Conservation (phyloP, 768 basidiomycete genomes). For the Coprinopsis sp. region DNA sequence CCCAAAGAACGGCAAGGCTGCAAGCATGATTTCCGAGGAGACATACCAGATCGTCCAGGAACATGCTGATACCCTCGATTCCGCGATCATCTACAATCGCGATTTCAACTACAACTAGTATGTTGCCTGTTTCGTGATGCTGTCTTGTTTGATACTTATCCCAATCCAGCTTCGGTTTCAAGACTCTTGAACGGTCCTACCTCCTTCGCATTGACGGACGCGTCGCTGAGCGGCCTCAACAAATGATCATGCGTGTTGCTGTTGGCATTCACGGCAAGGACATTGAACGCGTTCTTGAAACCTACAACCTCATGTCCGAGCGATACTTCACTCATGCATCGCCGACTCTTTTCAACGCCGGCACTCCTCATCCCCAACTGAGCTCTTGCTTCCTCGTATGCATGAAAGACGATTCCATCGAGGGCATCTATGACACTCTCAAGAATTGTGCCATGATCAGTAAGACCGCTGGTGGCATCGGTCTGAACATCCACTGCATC, state of each 20-base stretch:
- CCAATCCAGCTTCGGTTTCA: slow-evolving; percentile 87
- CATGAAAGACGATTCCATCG: slow-evolving; percentile 99
- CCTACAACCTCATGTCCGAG: slow-evolving; percentile 95
- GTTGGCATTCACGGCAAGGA: slow-evolving; percentile 93
- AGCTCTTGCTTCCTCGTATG: slow-evolving; percentile 95
- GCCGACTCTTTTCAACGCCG: slow-evolving; percentile 97
- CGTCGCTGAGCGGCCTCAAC: slow-evolving; percentile 95
- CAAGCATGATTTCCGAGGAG: slow-evolving; percentile 89
- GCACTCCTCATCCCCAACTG: slow-evolving; percentile 92
- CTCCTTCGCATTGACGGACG: slow-evolving; percentile 91
- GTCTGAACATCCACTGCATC: slow-evolving; percentile 92
- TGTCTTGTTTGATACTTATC: not conserved
- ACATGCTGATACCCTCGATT: slow-evolving; percentile 80
- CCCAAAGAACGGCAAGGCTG: slow-evolving; percentile 85
- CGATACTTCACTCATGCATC: slow-evolving; percentile 98
- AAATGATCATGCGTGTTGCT: slow-evolving; percentile 99
- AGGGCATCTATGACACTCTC: slow-evolving; percentile 98
- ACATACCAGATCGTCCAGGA: slow-evolving; percentile 78
- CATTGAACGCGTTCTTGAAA: slow-evolving; percentile 85
- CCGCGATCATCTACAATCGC: slow-evolving; percentile 95
- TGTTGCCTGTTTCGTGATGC: slow-evolving; percentile 22
- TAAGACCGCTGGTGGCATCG: slow-evolving; percentile 98
- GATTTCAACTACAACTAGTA: slow-evolving; percentile 97
- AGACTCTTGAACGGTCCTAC: slow-evolving; percentile 97
- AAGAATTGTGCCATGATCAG: slow-evolving; percentile 99